phyloP scores from a whole-genome alignment of 371 early-diverging fungal species.

The Rhizopus stolonifer region DNA sequence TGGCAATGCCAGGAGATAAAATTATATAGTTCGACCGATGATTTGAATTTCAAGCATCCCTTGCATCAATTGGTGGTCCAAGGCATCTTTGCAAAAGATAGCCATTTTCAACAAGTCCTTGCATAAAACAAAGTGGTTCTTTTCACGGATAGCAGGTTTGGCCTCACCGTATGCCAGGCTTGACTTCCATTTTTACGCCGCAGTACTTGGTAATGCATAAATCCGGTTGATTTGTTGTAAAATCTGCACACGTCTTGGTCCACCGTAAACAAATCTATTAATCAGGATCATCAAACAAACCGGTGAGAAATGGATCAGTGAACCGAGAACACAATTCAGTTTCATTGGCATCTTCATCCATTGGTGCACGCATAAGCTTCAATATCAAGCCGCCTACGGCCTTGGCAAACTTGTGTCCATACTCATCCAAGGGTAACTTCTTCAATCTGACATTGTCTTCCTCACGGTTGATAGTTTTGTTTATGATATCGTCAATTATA shows the following conservation, averaged over 20 bases:
- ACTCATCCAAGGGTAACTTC: too few relatives aligned
- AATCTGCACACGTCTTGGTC: constrained; percentile 4
- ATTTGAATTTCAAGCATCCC: constrained; percentile 17
- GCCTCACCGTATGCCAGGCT: constrained; percentile 20
- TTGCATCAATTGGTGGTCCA: constrained; percentile 3
- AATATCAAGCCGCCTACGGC: too few relatives aligned
- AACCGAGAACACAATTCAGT: constrained; percentile 1
- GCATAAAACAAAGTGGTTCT: constrained; percentile 16
- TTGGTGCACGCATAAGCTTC: too few relatives aligned
- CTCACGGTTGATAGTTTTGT: too few relatives aligned
- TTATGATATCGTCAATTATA: too few relatives aligned
- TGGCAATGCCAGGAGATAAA: constrained; percentile 10
- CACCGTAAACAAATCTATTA: constrained; percentile 3
- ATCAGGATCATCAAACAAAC: constrained; percentile 7
- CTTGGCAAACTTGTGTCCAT: too few relatives aligned
- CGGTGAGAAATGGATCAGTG: constrained; percentile 7
- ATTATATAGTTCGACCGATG: constrained; percentile 5
- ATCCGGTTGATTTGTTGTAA: constrained; percentile 2
- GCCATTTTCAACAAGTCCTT: constrained; percentile 17
- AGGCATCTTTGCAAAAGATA: constrained; percentile 17
- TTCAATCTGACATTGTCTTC: too few relatives aligned
- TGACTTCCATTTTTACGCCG: background rate
- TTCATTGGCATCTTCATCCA: too few relatives aligned
- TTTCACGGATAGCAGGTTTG: constrained; percentile 10
- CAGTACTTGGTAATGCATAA: constrained; percentile 5